Percentiles rank a stretch among this genome's conserved stretches.
phyloP scores from a whole-genome alignment of 2,329 filamentous ascomycete species.

The Trichoderma sp. region DNA sequence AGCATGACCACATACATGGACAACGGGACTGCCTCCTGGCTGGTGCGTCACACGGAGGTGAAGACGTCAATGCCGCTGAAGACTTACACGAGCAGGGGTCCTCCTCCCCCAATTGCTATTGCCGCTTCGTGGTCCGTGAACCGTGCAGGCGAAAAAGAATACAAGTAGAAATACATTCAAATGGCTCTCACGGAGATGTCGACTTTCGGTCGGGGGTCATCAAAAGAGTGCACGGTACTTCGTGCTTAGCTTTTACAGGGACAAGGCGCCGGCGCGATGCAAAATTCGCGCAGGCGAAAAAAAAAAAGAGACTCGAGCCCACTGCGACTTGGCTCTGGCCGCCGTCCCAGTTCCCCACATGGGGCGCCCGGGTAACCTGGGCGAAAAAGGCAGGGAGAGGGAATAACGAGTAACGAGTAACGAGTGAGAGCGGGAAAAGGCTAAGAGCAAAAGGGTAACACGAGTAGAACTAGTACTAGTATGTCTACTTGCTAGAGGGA shows the following conservation, averaged over 20 bases:
- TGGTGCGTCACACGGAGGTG: constrained; percentile 4
- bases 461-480: neutral
- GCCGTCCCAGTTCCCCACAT: constrained; percentile 21
- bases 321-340: neutral
- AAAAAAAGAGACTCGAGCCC: neutral
- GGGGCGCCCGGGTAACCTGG: constrained; percentile 18
- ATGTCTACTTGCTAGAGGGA: neutral
- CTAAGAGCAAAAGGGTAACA: neutral
- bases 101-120: neutral
- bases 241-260: constrained; percentile 5
- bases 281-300: constrained; percentile 24
- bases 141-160: neutral
- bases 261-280: constrained; percentile 9
- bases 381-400: neutral
- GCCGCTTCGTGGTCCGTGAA: neutral
- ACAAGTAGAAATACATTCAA: neutral
- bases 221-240: neutral
- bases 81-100: neutral
- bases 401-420: neutral
- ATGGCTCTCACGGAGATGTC: constrained; percentile 17
- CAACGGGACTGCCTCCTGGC: constrained; percentile 5
- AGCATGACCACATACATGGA: neutral
- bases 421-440: neutral
- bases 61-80: neutral
- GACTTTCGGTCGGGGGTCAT: neutral